Conservation (phyloP, 140 eudicot species). For the Bidens hawaiensis region DNA sequence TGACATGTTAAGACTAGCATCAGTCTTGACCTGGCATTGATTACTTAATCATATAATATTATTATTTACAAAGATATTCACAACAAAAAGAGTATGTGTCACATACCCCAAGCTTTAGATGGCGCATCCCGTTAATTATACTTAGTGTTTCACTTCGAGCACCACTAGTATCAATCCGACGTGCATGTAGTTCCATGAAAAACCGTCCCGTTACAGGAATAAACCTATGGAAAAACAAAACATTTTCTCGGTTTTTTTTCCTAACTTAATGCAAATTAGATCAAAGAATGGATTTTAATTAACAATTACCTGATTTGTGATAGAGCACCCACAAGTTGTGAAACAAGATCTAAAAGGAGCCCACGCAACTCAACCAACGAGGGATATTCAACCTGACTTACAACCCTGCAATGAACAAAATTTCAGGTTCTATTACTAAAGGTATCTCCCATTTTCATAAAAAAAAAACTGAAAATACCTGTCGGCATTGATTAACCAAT, state of each 20-base stretch:
- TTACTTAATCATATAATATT: not conserved
- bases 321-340: constrained; percentile 88
- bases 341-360: constrained; percentile 79
- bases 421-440: not conserved
- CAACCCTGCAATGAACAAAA: constrained; percentile 54
- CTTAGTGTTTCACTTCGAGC: constrained; percentile 89
- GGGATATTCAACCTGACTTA: constrained; percentile 93
- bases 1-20: constrained; percentile 80
- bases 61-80: not conserved
- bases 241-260: not conserved
- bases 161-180: constrained; percentile 83
- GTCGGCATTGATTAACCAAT: constrained; percentile 96
- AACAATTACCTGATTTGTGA: constrained; percentile 71
- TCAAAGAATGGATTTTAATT: not conserved
- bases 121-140: constrained; percentile 86
- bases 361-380: constrained; percentile 83
- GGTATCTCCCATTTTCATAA: not conserved
- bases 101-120: constrained; percentile 85
- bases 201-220: constrained; percentile 81
- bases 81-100: constrained; percentile 1
- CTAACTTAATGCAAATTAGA: not conserved
- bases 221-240: constrained; percentile 40
- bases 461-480: constrained; percentile 46
- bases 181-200: constrained; percentile 88
- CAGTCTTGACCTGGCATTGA: constrained; percentile 71